A percentile compares a stretch with the other conserved stretches of the same genome.
These are phyloP conservation scores for Komagataella populi DNA, from an alignment of 805 yeast genomes.

Conservation along the genomic window DNA sequence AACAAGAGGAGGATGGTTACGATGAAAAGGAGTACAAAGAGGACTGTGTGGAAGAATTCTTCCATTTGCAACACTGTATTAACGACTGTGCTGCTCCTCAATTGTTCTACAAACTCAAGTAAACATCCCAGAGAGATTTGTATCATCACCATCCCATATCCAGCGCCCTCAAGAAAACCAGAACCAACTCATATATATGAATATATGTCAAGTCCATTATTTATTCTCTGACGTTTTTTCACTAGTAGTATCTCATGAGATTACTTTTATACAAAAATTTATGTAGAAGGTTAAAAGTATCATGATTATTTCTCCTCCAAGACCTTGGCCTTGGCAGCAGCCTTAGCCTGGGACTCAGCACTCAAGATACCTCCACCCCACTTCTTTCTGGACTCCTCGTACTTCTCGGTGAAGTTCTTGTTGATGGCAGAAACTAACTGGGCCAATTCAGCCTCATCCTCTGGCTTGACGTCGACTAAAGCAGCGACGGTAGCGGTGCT, in stretches of 20 bases:
- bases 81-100: slow-evolving; percentile 88
- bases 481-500: slow-evolving; percentile 97
- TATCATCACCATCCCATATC: neutral
- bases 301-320: neutral
- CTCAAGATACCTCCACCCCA: slow-evolving; percentile 99
- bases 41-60: slow-evolving; percentile 96
- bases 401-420: slow-evolving; percentile 86
- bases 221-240: neutral
- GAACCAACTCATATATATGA: neutral
- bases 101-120: slow-evolving; percentile 77
- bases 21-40: slow-evolving; percentile 75
- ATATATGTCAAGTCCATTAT: neutral
- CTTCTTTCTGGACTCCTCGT: slow-evolving; percentile 94
- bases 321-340: neutral
- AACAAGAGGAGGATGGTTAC: slow-evolving; percentile 73
- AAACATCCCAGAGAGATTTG: slow-evolving; percentile 10
- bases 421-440: slow-evolving; percentile 85
- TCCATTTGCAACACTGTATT: slow-evolving; percentile 90
- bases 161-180: neutral
- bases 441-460: slow-evolving; percentile 91
- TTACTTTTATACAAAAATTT: neutral
- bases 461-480: slow-evolving; percentile 86
- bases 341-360: slow-evolving; percentile 72
- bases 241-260: neutral
- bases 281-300: neutral